These are phyloP conservation scores for Cornus kousa DNA, from an alignment of 148 eudicot species.

Conservation along the genomic window DNA sequence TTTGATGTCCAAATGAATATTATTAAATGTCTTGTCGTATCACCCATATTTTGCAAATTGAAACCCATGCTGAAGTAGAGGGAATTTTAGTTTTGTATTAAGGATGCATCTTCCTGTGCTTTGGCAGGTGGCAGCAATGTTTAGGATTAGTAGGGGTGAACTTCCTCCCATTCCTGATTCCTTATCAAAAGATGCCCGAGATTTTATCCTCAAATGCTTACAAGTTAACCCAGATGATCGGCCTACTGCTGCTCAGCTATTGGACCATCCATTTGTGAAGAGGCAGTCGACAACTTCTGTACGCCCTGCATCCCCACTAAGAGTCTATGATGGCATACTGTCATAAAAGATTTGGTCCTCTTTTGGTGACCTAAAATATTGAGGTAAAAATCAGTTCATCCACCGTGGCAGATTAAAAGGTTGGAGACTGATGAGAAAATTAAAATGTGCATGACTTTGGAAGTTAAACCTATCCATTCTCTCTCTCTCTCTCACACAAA, in stretches of 20 bases:
- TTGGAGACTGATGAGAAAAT: neutral
- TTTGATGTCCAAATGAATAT: neutral
- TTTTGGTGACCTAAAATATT: neutral
- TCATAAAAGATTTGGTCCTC: neutral
- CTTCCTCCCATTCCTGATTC: constrained; percentile 36
- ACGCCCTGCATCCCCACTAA: constrained; percentile 38
- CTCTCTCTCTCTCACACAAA: too few species aligned
- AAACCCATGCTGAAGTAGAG: neutral
- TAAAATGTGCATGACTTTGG: neutral
- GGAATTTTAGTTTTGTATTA: neutral
- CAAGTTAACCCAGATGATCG: constrained; percentile 44
- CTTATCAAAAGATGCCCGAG: constrained; percentile 37
- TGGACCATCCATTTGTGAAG: constrained; percentile 55
- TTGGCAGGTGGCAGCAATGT: constrained; percentile 41
- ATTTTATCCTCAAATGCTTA: constrained; percentile 42
- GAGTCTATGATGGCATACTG: constrained; percentile 4
- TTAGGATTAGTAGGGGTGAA: constrained; percentile 41
- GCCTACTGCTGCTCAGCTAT: constrained; percentile 44
- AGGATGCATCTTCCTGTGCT: constrained; percentile 22
- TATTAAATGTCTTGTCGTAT: neutral
- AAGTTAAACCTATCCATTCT: neutral
- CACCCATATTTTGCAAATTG: neutral
- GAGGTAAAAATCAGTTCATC: constrained; percentile 4
- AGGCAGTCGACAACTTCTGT: constrained; percentile 20
- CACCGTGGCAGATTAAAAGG: neutral